Conservation (phyloP, 495 filamentous ascomycete genomes). For the Aspergillus coremiiformis region DNA sequence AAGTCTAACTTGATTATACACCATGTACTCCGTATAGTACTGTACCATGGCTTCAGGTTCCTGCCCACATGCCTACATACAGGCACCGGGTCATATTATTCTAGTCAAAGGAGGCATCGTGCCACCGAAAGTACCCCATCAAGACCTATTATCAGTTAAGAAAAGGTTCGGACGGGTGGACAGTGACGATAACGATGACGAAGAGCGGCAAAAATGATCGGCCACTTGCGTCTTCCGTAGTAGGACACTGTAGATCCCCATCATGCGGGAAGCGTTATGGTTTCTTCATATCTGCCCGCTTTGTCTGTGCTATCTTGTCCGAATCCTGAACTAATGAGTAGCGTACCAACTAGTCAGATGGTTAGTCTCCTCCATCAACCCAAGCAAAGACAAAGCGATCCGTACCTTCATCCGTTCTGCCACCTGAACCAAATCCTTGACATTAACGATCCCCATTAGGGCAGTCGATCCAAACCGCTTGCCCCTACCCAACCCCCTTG, state of each 20-base stretch:
- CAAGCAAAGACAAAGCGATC: neutral
- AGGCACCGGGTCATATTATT: neutral
- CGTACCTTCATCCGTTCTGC: neutral
- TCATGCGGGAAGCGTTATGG: neutral
- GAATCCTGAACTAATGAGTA: neutral
- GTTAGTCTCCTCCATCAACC: neutral
- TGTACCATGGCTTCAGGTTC: too few relatives aligned
- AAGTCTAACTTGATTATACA: too few relatives aligned
- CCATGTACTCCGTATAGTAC: too few relatives aligned
- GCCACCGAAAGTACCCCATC: neutral
- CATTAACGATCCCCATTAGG: neutral
- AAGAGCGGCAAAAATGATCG: conserved; percentile 7
- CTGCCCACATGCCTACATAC: neutral
- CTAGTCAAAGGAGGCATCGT: neutral
- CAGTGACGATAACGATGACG: neutral
- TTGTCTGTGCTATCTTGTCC: neutral
- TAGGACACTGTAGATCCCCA: conserved; percentile 8
- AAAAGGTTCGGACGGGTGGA: neutral
- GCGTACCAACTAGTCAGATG: neutral
- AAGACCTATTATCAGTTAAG: neutral
- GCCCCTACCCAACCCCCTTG: neutral
- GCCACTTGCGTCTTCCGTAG: conserved; percentile 8
- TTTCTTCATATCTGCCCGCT: neutral
- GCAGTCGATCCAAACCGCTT: neutral
- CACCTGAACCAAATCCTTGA: neutral